A percentile compares a stretch with the other conserved stretches of the same genome.
phyloP scores from a whole-genome alignment of 1,139 yeast species.

The Diutina siamensis region DNA sequence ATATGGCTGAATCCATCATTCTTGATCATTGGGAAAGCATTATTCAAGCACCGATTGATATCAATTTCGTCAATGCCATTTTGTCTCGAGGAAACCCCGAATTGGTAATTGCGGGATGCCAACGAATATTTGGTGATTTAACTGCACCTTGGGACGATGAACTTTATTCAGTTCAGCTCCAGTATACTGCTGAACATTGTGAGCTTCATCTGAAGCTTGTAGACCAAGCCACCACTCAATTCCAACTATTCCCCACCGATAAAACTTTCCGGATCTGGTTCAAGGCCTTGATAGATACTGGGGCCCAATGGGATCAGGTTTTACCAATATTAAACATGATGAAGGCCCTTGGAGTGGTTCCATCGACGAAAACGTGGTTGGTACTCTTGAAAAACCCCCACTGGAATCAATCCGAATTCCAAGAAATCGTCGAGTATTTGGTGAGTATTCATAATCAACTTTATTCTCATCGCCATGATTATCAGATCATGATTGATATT shows the following conservation, averaged over 20 bases:
- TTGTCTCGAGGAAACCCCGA: background rate
- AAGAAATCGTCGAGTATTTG: background rate
- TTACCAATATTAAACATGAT: background rate
- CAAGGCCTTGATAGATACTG: background rate
- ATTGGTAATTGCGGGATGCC: background rate
- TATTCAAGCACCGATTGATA: background rate
- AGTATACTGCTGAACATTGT: background rate
- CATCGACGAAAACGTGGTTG: conserved; percentile 3
- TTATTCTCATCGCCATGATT: background rate
- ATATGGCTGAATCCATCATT: background rate
- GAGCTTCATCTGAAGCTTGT: background rate
- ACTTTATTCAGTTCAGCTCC: background rate
- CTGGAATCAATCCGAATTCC: background rate
- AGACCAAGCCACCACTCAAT: background rate
- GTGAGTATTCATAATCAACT: background rate
- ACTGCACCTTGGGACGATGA: background rate
- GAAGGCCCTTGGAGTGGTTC: background rate
- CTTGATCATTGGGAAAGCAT: background rate
- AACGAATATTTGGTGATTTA: background rate
- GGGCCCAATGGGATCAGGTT: background rate
- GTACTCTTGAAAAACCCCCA: background rate
- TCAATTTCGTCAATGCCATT: background rate
- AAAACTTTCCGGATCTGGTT: conserved; percentile 1
- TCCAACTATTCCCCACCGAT: background rate
- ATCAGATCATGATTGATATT: background rate